Base-by-base conservation (phyloP, 345 rosid genomes). In the Mallotus nudiflorus region DNA sequence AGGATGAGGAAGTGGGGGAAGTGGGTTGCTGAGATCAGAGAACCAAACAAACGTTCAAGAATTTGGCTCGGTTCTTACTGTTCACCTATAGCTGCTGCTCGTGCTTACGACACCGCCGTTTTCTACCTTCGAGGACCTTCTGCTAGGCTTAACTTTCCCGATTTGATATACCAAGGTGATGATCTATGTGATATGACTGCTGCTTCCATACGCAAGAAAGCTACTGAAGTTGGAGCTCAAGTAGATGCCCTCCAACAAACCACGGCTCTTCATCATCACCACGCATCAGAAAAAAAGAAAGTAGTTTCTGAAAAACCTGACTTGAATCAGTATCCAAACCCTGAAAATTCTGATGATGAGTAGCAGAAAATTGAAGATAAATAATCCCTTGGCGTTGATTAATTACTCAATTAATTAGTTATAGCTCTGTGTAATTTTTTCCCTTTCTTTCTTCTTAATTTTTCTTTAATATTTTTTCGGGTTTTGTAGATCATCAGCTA, bases 1-100 rank as follows among this genome's bases (percentile, higher is more conserved):
- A 62, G 87, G 75, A 84, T 78, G 87, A 76, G 87, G 67, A 84
- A 84, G 83, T 83, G 87, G 87, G 87, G 87, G 15, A 83, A 83
- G 68, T 81, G 84, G 84, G 87, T 83, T 18, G 87, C 87, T 3
- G 84, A 83, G 70, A 76, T 83, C 56, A 67, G 87, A 45, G 87
- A 83, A 55, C 87, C 87, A 58, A 83, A 83, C 72, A 83, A 83
- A 65, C 68, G 87, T 14, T 73, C 87, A 3, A 68, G 87, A 18
- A 81, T 83, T 31, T 83, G 87, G 87, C 82, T 83, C 1, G 87
- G 87, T 46, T 83, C 87, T 58, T 83, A 83, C 77, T 68, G 75
- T 7, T 73, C 87, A 6, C 80, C 84, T 8, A 24, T 78, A 20
- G 87, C 87, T 25, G 87, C 87, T 20, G 87, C 87, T 10, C 79